Evolutionary conservation across 2,329 filamentous ascomycete species (phyloP), one percentile per base, ranked within the genome.

Genomic region (Niveomyces coronatus): DNA sequence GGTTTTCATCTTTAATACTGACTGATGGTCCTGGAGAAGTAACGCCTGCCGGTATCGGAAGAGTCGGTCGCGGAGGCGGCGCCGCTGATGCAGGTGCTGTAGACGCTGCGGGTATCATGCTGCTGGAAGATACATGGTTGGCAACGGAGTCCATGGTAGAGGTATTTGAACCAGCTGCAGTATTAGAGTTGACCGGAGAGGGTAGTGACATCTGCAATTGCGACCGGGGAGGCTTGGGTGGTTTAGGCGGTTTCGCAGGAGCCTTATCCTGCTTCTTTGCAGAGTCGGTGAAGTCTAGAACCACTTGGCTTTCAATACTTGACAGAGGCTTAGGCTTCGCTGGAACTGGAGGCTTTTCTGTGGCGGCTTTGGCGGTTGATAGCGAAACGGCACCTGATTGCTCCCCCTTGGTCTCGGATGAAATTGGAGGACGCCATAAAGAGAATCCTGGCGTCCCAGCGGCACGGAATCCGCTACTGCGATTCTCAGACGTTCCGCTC

Each of bases 311-410:
- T 15, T 24, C n/a, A 10, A 46, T 44, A 32, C 52, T 55, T 38
- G 61, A 49, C 20, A 55, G 49, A 9, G 61, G 56, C 43, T 64
- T 65, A 9, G 59, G 56, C 23, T 56, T 60, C 22, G 60, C 56
- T 19, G 61, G 60, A 9, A 62, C 49, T 2, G 62, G 60, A 6
- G 62, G 62, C 35, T 58, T 60, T 36, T 54, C 58, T 42, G 57
- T 61, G 13, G 53, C 49, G 19, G 41, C 45, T n/a, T 45, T 44
- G 19, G 44, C 49, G 9, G 20, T 17, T 15, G 20, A 15, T 4
- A 18, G 11, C 9, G 26, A 16, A 11, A 31, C 30, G 18, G 27
- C 27, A 11, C 29, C 10, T 3, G 35, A 15, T 39, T 44, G 20
- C 11, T 42, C 43, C 31, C 18, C 17, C 17, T 40, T 37, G 22